These are phyloP conservation scores for Sugiyamaella sp. DNA, from an alignment of 1,139 yeast species.

Conservation along the genomic window DNA sequence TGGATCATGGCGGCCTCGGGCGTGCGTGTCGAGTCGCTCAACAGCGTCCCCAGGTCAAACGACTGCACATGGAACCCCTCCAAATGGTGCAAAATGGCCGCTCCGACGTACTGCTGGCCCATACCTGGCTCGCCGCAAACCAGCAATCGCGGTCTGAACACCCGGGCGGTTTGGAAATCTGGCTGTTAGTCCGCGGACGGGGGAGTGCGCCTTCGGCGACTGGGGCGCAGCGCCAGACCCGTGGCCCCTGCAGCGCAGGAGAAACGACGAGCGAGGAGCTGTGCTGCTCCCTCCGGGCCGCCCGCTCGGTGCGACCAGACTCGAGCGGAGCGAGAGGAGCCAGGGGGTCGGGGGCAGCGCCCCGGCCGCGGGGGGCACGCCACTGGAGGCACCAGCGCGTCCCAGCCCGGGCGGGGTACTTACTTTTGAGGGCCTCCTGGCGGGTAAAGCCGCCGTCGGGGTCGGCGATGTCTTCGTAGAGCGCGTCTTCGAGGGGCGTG, in stretches of 20 bases:
- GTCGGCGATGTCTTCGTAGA: conserved; percentile 61
- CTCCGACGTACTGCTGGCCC: conserved; percentile 86
- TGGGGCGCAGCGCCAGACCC: neutral
- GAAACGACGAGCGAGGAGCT: too few relatives aligned
- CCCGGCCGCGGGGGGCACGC: conserved; percentile 2
- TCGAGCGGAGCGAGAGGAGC: neutral
- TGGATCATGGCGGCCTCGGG: conserved; percentile 87
- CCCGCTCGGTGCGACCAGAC: neutral
- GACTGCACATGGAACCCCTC: conserved; percentile 93
- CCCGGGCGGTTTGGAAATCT: conserved; percentile 57
- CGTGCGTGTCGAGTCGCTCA: conserved; percentile 79
- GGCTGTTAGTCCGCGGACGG: neutral
- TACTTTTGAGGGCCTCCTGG: conserved; percentile 62
- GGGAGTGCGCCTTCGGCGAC: neutral
- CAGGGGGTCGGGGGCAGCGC: neutral
- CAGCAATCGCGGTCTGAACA: conserved; percentile 80
- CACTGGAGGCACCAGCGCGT: too few relatives aligned
- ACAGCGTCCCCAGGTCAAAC: conserved; percentile 75
- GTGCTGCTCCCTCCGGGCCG: neutral
- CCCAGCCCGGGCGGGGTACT: too few relatives aligned
- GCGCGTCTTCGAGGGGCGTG: conserved; percentile 70
- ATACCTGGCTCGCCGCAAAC: conserved; percentile 76
- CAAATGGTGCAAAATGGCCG: conserved; percentile 77
- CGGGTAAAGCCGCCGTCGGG: conserved; percentile 69
- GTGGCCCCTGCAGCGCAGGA: too few relatives aligned